These are phyloP conservation scores for Cylindrodendrum hubeiense DNA, from an alignment of 2,329 filamentous ascomycete genomes.

Conservation along the genomic window DNA sequence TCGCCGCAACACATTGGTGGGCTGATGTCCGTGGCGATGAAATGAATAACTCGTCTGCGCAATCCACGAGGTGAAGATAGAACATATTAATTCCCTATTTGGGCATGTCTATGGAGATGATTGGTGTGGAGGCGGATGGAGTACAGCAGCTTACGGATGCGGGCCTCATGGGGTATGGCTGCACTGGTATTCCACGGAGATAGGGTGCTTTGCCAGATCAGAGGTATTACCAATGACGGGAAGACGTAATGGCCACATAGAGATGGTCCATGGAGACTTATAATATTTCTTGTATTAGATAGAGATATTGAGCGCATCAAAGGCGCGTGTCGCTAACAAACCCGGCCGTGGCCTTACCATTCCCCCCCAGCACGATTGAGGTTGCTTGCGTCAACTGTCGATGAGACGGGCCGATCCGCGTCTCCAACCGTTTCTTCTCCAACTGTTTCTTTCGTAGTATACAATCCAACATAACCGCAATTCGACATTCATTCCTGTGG, in stretches of 20 bases:
- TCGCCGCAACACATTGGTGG: conserved; percentile 59
- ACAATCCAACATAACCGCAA: neutral
- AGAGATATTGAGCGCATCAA: neutral
- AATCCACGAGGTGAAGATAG: neutral
- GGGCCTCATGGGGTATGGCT: neutral
- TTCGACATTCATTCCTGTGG: neutral
- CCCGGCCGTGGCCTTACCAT: neutral
- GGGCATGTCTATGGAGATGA: neutral
- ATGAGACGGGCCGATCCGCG: neutral
- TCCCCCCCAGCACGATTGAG: neutral
- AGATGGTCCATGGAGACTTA: neutral
- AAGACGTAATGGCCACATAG: neutral
- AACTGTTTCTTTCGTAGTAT: neutral
- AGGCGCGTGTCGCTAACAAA: conserved; percentile 3
- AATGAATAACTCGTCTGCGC: neutral
- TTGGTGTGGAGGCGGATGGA: neutral
- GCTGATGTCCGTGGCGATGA: conserved; percentile 29
- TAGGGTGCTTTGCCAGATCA: neutral
- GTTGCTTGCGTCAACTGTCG: neutral
- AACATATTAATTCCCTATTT: neutral
- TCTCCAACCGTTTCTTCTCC: neutral
- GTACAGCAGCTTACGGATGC: neutral
- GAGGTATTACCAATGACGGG: neutral
- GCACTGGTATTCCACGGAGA: neutral
- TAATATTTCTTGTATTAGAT: neutral